Conservation (phyloP, 108 stramenopile species). For the Nitzschia inconspicua region DNA sequence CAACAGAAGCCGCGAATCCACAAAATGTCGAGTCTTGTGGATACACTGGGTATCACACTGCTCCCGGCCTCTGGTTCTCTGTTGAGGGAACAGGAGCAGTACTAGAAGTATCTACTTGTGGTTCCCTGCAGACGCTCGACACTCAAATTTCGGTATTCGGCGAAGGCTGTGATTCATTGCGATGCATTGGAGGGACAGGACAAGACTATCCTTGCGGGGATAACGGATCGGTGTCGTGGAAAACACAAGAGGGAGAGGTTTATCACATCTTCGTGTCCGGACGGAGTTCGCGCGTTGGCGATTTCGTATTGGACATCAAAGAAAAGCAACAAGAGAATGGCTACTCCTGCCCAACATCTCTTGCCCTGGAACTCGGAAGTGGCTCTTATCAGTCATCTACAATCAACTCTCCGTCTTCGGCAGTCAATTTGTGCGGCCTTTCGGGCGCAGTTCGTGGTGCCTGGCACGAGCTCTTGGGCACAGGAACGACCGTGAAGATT, state of each 20-base stretch:
- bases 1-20: conserved; percentile 5
- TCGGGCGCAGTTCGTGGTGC: conserved; percentile 7
- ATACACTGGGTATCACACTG: conserved; percentile 20
- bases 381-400: conserved; percentile 1
- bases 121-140: conserved; percentile 12
- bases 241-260: conserved; percentile 5
- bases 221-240: conserved; percentile 18
- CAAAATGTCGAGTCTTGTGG: conserved; percentile 23
- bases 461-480: conserved; percentile 25
- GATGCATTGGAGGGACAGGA: conserved; percentile 24
- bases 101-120: conserved; percentile 25
- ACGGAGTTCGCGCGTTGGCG: conserved; percentile 13
- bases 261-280: conserved; percentile 30
- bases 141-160: conserved; percentile 29
- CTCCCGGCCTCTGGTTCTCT: conserved; percentile 28
- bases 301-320: conserved; percentile 19
- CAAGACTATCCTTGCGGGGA: conserved; percentile 18
- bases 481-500: conserved; percentile 15
- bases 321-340: conserved; percentile 4
- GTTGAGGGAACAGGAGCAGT: conserved; percentile 24
- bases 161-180: conserved; percentile 13
- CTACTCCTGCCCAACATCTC: conserved; percentile 3
- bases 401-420: background rate
- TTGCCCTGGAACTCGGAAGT: conserved; percentile 4
- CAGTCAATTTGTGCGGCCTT: background rate